These are phyloP conservation scores for Lactarius tabidus DNA, from an alignment of 768 basidiomycete species.

Conservation along the genomic window DNA sequence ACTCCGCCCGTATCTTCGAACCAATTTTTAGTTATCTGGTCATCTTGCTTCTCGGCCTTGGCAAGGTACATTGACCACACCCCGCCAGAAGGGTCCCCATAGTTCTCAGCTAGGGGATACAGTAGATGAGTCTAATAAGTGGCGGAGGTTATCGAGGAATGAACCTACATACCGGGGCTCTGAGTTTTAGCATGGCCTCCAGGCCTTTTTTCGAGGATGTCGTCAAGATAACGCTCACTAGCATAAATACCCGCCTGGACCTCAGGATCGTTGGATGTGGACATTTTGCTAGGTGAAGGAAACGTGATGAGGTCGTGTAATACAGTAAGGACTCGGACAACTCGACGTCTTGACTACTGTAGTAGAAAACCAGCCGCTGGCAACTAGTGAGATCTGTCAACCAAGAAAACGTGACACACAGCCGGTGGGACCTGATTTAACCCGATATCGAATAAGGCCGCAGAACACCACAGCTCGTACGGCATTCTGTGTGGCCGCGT, in stretches of 20 bases:
- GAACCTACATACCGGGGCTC: background rate
- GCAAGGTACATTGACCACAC: constrained; percentile 7
- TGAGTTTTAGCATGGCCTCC: background rate
- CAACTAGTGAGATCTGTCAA: no score
- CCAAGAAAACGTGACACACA: no score
- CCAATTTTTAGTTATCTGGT: background rate
- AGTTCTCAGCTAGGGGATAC: background rate
- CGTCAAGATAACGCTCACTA: background rate
- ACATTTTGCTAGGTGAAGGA: background rate
- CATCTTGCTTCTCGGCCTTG: background rate
- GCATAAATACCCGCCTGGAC: background rate
- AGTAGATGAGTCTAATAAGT: no score
- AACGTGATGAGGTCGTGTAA: background rate
- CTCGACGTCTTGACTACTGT: no score
- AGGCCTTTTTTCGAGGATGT: background rate
- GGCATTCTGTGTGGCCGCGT: no score
- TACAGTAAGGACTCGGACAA: no score
- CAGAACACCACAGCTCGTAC: no score
- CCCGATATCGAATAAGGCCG: background rate
- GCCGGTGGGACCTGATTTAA: background rate
- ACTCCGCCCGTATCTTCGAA: background rate
- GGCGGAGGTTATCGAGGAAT: background rate
- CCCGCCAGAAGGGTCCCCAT: background rate
- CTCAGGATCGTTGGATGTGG: background rate
- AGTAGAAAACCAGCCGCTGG: background rate